These are phyloP conservation scores for Tolypocladium tundrense DNA, from an alignment of 2,329 filamentous ascomycete genomes.

Conservation along the genomic window DNA sequence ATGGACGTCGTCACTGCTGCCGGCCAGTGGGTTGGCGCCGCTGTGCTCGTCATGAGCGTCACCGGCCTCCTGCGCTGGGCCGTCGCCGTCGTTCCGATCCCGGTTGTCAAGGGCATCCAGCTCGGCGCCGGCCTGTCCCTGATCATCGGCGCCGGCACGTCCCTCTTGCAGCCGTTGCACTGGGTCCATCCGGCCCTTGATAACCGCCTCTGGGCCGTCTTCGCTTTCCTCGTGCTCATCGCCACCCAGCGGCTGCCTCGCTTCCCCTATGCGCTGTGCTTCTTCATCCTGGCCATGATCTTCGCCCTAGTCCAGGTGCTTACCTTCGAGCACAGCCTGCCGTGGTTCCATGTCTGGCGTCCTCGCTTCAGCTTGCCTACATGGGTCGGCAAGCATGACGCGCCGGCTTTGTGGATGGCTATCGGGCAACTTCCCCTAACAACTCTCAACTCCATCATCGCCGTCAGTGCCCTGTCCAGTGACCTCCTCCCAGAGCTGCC, in stretches of 20 bases:
- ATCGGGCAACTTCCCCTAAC: conserved; percentile 85
- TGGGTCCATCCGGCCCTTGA: conserved; percentile 64
- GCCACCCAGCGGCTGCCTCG: conserved; percentile 53
- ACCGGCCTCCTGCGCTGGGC: conserved; percentile 72
- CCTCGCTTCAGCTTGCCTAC: conserved; percentile 34
- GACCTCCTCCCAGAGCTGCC: conserved; percentile 65
- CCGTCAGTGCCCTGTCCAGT: conserved; percentile 66
- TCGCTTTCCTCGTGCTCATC: conserved; percentile 62
- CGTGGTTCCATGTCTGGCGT: conserved; percentile 49
- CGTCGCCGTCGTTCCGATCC: conserved; percentile 65
- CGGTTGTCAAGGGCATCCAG: conserved; percentile 91
- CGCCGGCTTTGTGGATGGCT: conserved; percentile 45
- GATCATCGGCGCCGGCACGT: conserved; percentile 63
- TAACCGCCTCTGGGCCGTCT: conserved; percentile 68
- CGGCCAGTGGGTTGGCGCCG: conserved; percentile 58
- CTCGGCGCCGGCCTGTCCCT: conserved; percentile 82
- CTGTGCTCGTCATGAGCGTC: conserved; percentile 65
- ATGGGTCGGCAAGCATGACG: conserved; percentile 18
- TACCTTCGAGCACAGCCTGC: conserved; percentile 25
- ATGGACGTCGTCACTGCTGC: conserved; percentile 65
- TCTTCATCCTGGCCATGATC: conserved; percentile 59
- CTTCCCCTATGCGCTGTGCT: conserved; percentile 67
- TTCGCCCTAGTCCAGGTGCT: conserved; percentile 43
- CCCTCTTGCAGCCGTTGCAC: conserved; percentile 54
- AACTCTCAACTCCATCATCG: conserved; percentile 84